Evolutionary conservation across 2,329 filamentous ascomycete species (phyloP), one percentile per base, ranked within the genome.

Genomic region (Scorias spongiosa): DNA sequence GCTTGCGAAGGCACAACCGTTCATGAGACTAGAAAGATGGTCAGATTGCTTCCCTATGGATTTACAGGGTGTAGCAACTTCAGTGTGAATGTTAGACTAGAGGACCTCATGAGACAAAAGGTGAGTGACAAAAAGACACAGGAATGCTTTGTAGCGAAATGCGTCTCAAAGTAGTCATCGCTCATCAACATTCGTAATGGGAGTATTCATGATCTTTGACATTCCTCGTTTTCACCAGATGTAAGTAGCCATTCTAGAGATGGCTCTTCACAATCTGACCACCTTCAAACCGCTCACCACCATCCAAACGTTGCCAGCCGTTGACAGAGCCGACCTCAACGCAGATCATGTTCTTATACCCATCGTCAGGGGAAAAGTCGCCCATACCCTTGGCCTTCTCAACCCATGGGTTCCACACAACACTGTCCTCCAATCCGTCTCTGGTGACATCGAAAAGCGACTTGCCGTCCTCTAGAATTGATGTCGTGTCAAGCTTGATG

Each of bases 381-480:
- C 70, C 78, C 67, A 94, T 93, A 5, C 73, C 73, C 54, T 78
- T 76, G 1, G 84, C 78, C 69, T 93, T 93, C 50, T 88, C 84
- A 36, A 74, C 72, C 87, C 89, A 95, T 1, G 91, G 91, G 65
- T 98, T 98, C 91, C 91, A 98, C 28, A 96, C 83, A 1, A 95
- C 89, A 12, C 91, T 80, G 53, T 96, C 85, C 49, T 76, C 75
- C 52, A 98, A 72, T 52, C 86, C 88, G 64, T 95, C 86, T 48
- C 91, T 78, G 36, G 81, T 76, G 44, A 96, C 72, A 47, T 79
- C 78, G 67, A 83, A 87, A 42, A 74, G 67, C 11, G 78, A 70
- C 56, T 74, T 73, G 47, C 76, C 80, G 41, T 65, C 72, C 55
- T 84, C 78, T 12, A 69, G 59, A 40, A 93, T 75, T 10, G 73